Percentiles rank a stretch among this genome's conserved stretches.
These are phyloP conservation scores for Phytopythium vexans DNA, from an alignment of 352 stramenopile species.

Conservation along the genomic window DNA sequence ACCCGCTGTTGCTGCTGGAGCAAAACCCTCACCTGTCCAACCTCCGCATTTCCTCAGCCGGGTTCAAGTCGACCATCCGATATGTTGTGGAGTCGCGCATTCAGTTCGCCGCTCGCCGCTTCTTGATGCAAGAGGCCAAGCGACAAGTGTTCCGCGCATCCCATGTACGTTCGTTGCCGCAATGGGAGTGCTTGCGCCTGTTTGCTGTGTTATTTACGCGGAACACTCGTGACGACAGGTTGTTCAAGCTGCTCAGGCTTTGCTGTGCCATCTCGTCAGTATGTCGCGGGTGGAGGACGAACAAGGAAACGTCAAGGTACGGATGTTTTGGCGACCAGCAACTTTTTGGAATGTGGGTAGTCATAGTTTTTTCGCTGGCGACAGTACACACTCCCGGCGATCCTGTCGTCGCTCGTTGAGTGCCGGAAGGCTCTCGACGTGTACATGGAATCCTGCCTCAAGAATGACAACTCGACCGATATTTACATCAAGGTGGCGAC, in stretches of 20 bases:
- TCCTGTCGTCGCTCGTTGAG: constrained; percentile 64
- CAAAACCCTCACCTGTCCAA: constrained; percentile 51
- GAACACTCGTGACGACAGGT: constrained; percentile 19
- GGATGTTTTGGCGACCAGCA: neutral
- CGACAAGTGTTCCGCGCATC: constrained; percentile 39
- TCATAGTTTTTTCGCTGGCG: constrained; percentile 1
- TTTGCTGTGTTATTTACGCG: neutral
- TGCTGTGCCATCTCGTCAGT: constrained; percentile 61
- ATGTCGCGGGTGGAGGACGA: constrained; percentile 56
- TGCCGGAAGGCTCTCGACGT: constrained; percentile 57
- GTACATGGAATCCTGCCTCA: constrained; percentile 72
- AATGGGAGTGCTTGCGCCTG: neutral
- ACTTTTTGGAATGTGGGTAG: neutral
- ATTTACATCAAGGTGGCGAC: constrained; percentile 62
- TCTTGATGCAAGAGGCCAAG: constrained; percentile 45
- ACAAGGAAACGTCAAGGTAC: constrained; percentile 70
- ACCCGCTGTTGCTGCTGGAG: constrained; percentile 48
- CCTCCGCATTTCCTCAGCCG: constrained; percentile 35
- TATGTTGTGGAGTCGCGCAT: constrained; percentile 49
- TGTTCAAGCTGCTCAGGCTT: constrained; percentile 36
- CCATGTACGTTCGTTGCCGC: constrained; percentile 1
- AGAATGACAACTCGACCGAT: constrained; percentile 52
- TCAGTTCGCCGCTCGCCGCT: constrained; percentile 60
- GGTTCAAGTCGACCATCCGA: constrained; percentile 38
- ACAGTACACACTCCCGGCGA: constrained; percentile 65